Conservation (phyloP, 2,329 filamentous ascomycete genomes). For the Diaporthe ampelina region DNA sequence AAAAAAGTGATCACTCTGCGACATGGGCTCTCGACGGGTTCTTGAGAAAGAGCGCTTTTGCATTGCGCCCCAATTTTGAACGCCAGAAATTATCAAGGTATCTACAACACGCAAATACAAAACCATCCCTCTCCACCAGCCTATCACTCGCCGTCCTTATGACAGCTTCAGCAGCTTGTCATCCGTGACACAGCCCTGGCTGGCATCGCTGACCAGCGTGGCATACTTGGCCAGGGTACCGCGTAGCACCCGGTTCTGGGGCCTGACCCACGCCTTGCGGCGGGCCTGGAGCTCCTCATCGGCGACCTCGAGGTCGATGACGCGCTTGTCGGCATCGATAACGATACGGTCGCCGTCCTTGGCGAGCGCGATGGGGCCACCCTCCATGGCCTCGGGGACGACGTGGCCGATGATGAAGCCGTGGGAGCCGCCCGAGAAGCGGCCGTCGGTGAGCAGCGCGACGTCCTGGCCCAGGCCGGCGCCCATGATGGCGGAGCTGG, state of each 20-base stretch:
- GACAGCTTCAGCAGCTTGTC: slow-evolving; percentile 47
- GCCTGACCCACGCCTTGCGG: slow-evolving; percentile 72
- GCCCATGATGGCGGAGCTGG: slow-evolving; percentile 93
- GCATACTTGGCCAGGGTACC: slow-evolving; percentile 82
- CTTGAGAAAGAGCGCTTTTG: slow-evolving; percentile 36
- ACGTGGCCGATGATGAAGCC: slow-evolving; percentile 91
- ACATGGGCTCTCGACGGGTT: too few relatives aligned
- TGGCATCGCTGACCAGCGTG: slow-evolving; percentile 69
- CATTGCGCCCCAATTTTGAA: slow-evolving; percentile 38
- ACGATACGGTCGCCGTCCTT: slow-evolving; percentile 83
- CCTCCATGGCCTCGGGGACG: slow-evolving; percentile 87
- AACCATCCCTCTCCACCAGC: background rate
- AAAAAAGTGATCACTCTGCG: background rate
- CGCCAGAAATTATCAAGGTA: slow-evolving; percentile 36
- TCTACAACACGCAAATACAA: slow-evolving; percentile 34
- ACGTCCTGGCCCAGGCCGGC: slow-evolving; percentile 84
- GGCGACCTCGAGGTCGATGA: slow-evolving; percentile 76
- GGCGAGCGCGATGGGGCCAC: slow-evolving; percentile 88
- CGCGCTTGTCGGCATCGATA: slow-evolving; percentile 83
- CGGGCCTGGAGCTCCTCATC: slow-evolving; percentile 74
- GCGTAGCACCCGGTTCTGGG: slow-evolving; percentile 69
- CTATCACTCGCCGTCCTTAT: background rate
- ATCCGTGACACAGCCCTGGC: slow-evolving; percentile 71
- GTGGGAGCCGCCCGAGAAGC: slow-evolving; percentile 86
- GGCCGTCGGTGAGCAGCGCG: slow-evolving; percentile 80